Evolutionary conservation across 2,329 filamentous ascomycete genomes (phyloP), one percentile per base, ranked within the genome.

Genomic region (Juglanconis juglandina): DNA sequence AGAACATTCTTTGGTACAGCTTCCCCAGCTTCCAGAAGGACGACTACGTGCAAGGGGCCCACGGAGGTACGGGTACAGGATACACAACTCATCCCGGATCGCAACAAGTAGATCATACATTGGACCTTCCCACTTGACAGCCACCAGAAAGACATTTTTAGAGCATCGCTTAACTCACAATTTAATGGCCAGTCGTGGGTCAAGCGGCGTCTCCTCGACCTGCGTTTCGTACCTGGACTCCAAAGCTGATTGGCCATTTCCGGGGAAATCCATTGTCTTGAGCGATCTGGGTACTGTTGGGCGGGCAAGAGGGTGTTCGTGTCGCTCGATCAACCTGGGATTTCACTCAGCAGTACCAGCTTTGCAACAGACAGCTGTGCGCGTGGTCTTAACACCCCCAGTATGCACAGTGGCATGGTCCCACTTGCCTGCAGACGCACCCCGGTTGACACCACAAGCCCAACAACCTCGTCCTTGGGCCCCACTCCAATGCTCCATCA

Each of bases 321-420:
- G 39, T 32, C 39, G 32, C 37, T 13, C 52, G 30, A 53, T n/a
- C 14, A 52, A 35, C 34, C 33, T 41, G 53, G 54, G 50, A 44
- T 47, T 47, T 56, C 50, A 57, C 41, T 49, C 48, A 63, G 49
- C 59, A 54, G 32, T 50, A 59, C 53, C 44, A 57, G 42, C 51
- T 65, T 56, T 63, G 56, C 58, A 58, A 65, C 67, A 67, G 65
- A 66, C 67, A 66, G 59, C 65, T 63, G 58, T 54, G 53, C 58
- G 67, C 65, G 50, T 61, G 61, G 63, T 63, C 65, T 64, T 65
- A 65, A 67, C 68, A 68, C 56, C 67, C 62, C 55, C 57, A 63
- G 61, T 41, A 57, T 57, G 50, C 44, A 51, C 39, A 46, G 61
- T 60, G 62, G 63, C 66, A 64, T 65, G 64, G 60, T 61, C 59